phyloP scores from a whole-genome alignment of 768 basidiomycete genomes.

The Tulasnella sp. region DNA sequence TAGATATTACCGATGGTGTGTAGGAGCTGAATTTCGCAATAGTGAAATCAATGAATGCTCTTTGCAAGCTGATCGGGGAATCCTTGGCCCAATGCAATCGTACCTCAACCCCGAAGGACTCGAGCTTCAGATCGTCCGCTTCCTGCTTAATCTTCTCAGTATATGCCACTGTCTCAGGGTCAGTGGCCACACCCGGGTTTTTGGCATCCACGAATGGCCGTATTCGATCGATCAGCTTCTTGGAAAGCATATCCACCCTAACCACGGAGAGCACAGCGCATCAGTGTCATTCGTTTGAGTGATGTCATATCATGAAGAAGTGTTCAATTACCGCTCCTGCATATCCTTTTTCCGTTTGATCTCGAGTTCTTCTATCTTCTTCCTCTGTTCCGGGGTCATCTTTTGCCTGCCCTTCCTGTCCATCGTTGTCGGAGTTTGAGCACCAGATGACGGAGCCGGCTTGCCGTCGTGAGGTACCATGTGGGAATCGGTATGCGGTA shows the following conservation, averaged over 20 bases:
- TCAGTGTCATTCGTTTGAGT: neutral
- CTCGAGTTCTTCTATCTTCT: constrained; percentile 74
- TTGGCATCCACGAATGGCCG: constrained; percentile 88
- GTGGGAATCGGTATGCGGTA: constrained; percentile 19
- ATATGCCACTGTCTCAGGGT: constrained; percentile 73
- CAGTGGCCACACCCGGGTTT: constrained; percentile 65
- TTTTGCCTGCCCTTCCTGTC: constrained; percentile 36
- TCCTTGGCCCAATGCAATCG: constrained; percentile 20
- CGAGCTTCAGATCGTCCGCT: constrained; percentile 89
- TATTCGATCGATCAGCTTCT: constrained; percentile 75
- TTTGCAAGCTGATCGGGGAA: neutral
- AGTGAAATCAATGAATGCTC: too few species aligned
- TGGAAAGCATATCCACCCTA: constrained; percentile 38
- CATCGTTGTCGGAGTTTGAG: constrained; percentile 23
- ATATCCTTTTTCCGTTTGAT: constrained; percentile 68
- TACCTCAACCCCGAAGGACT: constrained; percentile 96
- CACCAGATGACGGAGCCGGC: constrained; percentile 16
- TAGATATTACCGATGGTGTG: constrained; percentile 86
- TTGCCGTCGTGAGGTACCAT: constrained; percentile 10
- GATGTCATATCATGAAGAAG: neutral
- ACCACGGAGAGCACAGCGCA: neutral
- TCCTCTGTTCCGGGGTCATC: constrained; percentile 71
- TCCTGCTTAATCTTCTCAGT: constrained; percentile 68
- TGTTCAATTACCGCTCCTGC: constrained; percentile 42
- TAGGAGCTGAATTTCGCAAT: too few species aligned